Conservation (phyloP, 1,284 basidiomycete genomes). For the Ceratobasidium papillatum region DNA sequence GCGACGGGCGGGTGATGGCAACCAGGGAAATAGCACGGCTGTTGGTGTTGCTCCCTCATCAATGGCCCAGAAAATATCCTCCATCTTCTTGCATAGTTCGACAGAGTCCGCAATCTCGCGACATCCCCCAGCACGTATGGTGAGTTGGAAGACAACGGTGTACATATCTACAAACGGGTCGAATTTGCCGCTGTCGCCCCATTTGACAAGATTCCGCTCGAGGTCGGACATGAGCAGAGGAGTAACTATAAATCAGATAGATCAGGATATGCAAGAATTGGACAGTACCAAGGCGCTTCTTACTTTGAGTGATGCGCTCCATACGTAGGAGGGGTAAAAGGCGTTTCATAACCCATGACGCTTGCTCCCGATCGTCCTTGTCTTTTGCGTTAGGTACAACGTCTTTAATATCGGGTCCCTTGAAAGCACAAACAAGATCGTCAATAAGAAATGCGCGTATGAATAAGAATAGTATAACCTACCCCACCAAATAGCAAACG, state of each 20-base stretch:
- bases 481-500: slow-evolving; percentile 25
- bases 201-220: slow-evolving; percentile 5
- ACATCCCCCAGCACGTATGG: slow-evolving; percentile 3
- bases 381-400: not conserved
- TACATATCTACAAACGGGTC: slow-evolving; percentile 20
- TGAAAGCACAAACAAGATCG: no score
- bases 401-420: not conserved
- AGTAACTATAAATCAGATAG: not conserved
- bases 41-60: slow-evolving; percentile 6
- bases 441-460: not conserved
- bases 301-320: slow-evolving; percentile 14
- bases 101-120: slow-evolving; percentile 31
- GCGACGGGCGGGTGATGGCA: slow-evolving; percentile 12
- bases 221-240: slow-evolving; percentile 17
- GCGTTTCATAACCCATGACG: not conserved
- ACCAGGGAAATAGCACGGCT: slow-evolving; percentile 15
- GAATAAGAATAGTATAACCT: not conserved
- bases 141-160: slow-evolving; percentile 10
- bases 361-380: not conserved
- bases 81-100: slow-evolving; percentile 15
- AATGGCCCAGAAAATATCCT: slow-evolving; percentile 12
- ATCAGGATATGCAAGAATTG: not conserved
- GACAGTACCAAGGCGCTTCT: no score
- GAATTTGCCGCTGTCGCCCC: slow-evolving; percentile 19
- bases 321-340: slow-evolving; percentile 1